Evolutionary conservation across 2,329 filamentous ascomycete genomes (phyloP).

Genomic region (Talaromyces piceae): DNA sequence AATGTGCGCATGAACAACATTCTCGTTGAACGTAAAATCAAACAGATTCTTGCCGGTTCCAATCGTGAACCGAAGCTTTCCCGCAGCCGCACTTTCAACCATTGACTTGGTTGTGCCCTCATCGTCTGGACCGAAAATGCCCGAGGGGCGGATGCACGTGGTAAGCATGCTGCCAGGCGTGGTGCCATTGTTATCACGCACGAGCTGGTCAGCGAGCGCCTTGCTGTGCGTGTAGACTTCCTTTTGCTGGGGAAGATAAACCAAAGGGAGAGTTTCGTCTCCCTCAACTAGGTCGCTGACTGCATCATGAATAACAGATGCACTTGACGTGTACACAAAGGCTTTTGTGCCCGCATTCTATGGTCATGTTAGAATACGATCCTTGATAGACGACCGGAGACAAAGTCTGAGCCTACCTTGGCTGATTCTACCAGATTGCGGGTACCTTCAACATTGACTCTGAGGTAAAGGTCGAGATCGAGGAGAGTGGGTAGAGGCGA

Average conservation of each 20-base stretch:
- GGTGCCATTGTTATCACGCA: not conserved
- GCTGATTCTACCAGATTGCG: conserved; percentile 15
- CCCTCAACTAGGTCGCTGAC: conserved; percentile 14
- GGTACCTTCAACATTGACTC: conserved; percentile 16
- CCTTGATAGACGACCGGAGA: not conserved
- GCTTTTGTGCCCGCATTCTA: conserved; percentile 9
- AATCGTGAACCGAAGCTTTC: conserved; percentile 13
- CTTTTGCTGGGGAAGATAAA: not conserved
- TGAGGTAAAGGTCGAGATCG: conserved; percentile 10
- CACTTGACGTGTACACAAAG: conserved; percentile 16
- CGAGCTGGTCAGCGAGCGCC: conserved; percentile 2
- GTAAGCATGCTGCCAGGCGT: conserved; percentile 2
- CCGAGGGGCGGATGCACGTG: conserved; percentile 1
- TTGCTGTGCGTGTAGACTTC: conserved; percentile 5
- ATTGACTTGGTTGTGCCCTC: not conserved
- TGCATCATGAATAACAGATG: conserved; percentile 14
- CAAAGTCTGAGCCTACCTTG: not conserved
- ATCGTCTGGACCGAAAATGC: conserved; percentile 1
- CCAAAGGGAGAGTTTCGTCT: conserved; percentile 14
- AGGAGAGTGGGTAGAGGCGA: conserved; percentile 14
- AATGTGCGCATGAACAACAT: conserved; percentile 20
- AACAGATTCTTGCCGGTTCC: conserved; percentile 24
- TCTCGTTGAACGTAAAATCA: conserved; percentile 22
- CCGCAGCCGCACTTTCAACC: not conserved
- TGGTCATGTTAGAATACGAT: not conserved